Evolutionary conservation across 441 rosid genomes (phyloP), one percentile per base, ranked within the genome.

Genomic region (Codiaeum variegatum): DNA sequence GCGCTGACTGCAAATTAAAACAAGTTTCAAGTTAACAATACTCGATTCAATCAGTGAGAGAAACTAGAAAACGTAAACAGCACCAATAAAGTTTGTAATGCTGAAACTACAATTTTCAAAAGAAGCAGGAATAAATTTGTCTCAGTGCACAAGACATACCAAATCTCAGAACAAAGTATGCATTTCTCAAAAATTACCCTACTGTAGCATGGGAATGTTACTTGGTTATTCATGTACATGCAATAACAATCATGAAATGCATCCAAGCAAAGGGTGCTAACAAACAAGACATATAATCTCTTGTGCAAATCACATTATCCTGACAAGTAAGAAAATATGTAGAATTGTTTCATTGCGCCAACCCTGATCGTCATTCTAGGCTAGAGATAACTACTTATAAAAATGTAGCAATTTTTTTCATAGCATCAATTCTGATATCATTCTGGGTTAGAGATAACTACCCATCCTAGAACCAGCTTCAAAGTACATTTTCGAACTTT

Each of bases 1-100:
- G 51, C 97, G 87, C 84, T 94, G 97, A 80, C 98, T 94, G 78
- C 85, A 86, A 78, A 68, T 64, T 19, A 62, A 71, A 49, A 62
- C 21, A 63, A 59, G 31, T 9, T 21, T 38, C 32, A 64, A 55
- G 31, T 79, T 46, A 75, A 55, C 47, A 31, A 34, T 51, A 64
- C 44, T 68, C 66, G 34, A 31, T 15, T 38, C 34, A 52, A 28
- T 46, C 1, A 13, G 6, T 24, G 8, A 58, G 55, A 34, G 36
- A 73, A 68, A 23, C 73, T 15, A 18, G 51, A 46, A 24, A 64
- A 55, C 46, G 42, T 56, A 1, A 34, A 62, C n/a, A 54, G 11
- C 51, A 28, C 19, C 18, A 49, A 8, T 1, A 11, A 58, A 67
- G 67, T 54, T 34, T 19, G 23, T 5, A 4, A 13, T 13, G 51